Evolutionary conservation across 1,284 basidiomycete genomes (phyloP).

Genomic region (Mycosarcoma maydis): DNA sequence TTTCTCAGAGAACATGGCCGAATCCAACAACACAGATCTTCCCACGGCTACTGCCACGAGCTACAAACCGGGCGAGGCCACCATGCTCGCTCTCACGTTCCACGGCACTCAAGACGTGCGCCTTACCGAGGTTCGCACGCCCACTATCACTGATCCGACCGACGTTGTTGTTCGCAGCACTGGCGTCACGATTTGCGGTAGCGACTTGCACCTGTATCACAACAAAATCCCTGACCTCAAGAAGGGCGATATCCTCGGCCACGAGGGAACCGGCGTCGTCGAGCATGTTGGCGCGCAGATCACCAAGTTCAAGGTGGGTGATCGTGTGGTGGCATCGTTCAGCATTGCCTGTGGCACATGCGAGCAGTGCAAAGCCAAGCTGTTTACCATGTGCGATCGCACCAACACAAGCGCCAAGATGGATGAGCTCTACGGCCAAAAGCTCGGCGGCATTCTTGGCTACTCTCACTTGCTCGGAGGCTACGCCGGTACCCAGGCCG

Average conservation of each 20-base stretch:
- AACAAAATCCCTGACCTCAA: slow-evolving; percentile 74
- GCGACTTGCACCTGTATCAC: slow-evolving; percentile 49
- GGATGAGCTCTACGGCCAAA: slow-evolving; percentile 75
- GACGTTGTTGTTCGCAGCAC: slow-evolving; percentile 77
- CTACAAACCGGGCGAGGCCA: slow-evolving; percentile 34
- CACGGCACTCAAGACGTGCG: slow-evolving; percentile 72
- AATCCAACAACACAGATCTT: slow-evolving; percentile 3
- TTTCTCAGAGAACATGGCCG: neutral
- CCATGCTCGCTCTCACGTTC: slow-evolving; percentile 74
- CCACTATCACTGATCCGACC: slow-evolving; percentile 75
- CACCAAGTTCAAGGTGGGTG: slow-evolving; percentile 48
- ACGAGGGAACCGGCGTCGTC: slow-evolving; percentile 61
- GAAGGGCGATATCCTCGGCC: slow-evolving; percentile 73
- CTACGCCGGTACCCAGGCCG: slow-evolving; percentile 76
- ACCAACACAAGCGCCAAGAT: slow-evolving; percentile 76
- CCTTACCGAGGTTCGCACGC: slow-evolving; percentile 69
- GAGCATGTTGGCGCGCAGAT: slow-evolving; percentile 52
- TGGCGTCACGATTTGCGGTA: slow-evolving; percentile 76
- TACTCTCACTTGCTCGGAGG: slow-evolving; percentile 80
- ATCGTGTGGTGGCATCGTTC: slow-evolving; percentile 73
- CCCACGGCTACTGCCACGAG: slow-evolving; percentile 21
- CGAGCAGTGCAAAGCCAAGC: slow-evolving; percentile 77
- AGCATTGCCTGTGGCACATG: slow-evolving; percentile 82
- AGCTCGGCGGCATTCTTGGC: slow-evolving; percentile 50
- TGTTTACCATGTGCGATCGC: slow-evolving; percentile 77